Evolutionary conservation across 2,329 filamentous ascomycete species (phyloP), one percentile per base, ranked within the genome.

Genomic region (Cordyceps cateniannulata): DNA sequence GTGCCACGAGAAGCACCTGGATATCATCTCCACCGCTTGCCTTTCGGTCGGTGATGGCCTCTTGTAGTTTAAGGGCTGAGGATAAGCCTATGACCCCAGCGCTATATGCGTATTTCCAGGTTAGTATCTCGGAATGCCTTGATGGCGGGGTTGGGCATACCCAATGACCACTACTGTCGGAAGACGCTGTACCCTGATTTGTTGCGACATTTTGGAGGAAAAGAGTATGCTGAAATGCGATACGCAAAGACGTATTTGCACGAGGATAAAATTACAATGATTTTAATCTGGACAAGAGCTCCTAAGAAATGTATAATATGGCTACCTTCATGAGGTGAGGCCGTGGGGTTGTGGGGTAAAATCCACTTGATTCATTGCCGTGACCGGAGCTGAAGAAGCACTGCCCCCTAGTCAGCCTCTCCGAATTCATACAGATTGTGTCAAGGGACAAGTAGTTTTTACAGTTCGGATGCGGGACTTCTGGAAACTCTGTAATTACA

Each of bases 61-160:
- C 52, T 48, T 80, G 79, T 51, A 81, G 72, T 32, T 73, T 74
- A 20, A 82, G 66, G 50, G 81, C 81, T 47, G 72, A 71, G 62
- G 77, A 79, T 20, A 84, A 73, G 59, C 81, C 82, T 47, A 79
- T 79, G 40, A 84, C 76, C 22, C 82, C 82, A 65, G 81, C 81
- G 53, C 82, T 84, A 10, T 27, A 42, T n/a, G 2, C 10, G 35
- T n/a, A 5, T 12, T 8, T 10, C n/a, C 38, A 27, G 12, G 42
- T 61, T 52, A 52, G 57, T 48, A 38, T 16, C 35, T 18, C 10
- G 16, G 18, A 2, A 20, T 8, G 25, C 14, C 22, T 3, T 9
- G 10, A 35, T 35, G 32, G 32, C 32, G 32, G 32, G 32, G 32
- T 9, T 12, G 32, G 8, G 51, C 55, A 12, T 49, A 64, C 61